A percentile compares a stretch with the other conserved stretches of the same genome.
Evolutionary conservation across 768 basidiomycete genomes (phyloP).

Genomic region (Lentinula detonsa): DNA sequence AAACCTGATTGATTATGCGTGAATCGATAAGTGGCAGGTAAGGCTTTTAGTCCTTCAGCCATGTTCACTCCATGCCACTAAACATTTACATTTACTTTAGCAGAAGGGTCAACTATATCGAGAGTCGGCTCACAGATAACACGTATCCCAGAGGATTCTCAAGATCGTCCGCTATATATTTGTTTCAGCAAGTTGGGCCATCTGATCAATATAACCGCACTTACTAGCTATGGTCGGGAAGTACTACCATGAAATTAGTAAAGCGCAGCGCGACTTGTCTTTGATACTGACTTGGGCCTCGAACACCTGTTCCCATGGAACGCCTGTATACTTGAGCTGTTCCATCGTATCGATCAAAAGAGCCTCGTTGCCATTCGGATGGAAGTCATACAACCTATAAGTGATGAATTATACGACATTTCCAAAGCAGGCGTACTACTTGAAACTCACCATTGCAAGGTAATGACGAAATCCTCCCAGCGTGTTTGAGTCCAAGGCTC

Average conservation of each 20-base stretch:
- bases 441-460: constrained; percentile 41
- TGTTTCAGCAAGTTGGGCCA: neutral
- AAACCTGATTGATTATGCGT: constrained; percentile 51
- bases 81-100: neutral
- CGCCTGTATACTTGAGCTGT: constrained; percentile 6
- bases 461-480: constrained; percentile 55
- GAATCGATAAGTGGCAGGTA: constrained; percentile 48
- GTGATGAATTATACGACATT: neutral
- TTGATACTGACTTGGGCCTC: neutral
- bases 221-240: constrained; percentile 3
- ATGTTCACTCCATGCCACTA: constrained; percentile 57
- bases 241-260: neutral
- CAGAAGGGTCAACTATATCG: neutral
- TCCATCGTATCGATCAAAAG: constrained; percentile 6
- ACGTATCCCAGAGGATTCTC: constrained; percentile 7
- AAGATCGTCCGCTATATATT: neutral
- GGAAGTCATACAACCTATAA: constrained; percentile 43
- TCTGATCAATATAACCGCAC: neutral
- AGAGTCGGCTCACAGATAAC: constrained; percentile 1
- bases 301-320: constrained; percentile 4
- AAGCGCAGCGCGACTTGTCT: neutral
- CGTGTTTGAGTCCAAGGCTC: constrained; percentile 48
- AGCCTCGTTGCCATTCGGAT: constrained; percentile 3
- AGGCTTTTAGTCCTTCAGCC: constrained; percentile 51
- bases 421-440: neutral